Evolutionary conservation across 768 basidiomycete species (phyloP), one percentile per base, ranked within the genome.

Genomic region (Mycena maculata): DNA sequence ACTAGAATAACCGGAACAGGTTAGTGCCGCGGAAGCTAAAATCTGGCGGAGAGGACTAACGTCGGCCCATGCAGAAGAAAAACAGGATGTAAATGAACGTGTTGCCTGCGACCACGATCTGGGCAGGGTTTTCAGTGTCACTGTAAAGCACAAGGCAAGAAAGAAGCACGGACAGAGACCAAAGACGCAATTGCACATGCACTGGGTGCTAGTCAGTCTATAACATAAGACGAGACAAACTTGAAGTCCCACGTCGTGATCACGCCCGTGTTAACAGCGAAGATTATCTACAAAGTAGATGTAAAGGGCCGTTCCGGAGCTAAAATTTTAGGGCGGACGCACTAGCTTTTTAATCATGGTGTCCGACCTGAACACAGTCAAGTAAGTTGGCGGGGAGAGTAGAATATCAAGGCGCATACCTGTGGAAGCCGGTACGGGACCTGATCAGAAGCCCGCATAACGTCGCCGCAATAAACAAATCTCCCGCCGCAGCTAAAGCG

Each of bases 1-100:
- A 89, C 87, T 88, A 42, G 20, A 31, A 59, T 42, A 3, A n/a
- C 31, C 53, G 36, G 33, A n/a, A 41, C 52, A 10, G 48, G 44
- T 64, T 45, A 59, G 39, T n/a, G n/a, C n/a, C n/a, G n/a, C 22
- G 60, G 27, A 67, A 57, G 12, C 31, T 2, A 6, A 42, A 44
- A 30, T n/a, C 31, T 27, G 2, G 23, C 31, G 33, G 36, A 56
- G 31, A 23, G 22, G 22, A 83, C 88, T 72, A 73, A 90, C 88
- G 73, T 58, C 88, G 81, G 23, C 88, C 87, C 41, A 88, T 83
- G 72, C 82, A 85, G 68, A 88, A 89, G 74, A 85, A 90, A 75
- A 89, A 90, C 2, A 81, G 75, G 49, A 88, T 85, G 65, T 89
- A 90, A 58, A 88, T 73, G 77, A 87, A 86, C 0, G 87, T 84